These are phyloP conservation scores for Graphilbum fragrans DNA, from an alignment of 2,329 filamentous ascomycete species.

Conservation along the genomic window DNA sequence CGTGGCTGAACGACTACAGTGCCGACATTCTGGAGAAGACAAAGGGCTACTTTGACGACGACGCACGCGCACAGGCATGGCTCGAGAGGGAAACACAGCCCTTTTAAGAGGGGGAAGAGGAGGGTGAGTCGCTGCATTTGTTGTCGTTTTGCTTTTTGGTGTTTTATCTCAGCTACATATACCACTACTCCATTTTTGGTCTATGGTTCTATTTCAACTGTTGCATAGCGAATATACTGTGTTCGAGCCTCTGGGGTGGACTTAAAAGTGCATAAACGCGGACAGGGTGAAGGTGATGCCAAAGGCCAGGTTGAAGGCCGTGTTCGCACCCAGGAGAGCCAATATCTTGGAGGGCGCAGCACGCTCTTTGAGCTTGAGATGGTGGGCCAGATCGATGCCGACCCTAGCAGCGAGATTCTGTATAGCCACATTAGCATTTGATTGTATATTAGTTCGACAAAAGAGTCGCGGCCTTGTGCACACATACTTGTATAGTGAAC, in stretches of 20 bases:
- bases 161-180: background rate
- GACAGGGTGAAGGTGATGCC: slow-evolving; percentile 62
- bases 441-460: background rate
- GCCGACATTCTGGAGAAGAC: slow-evolving; percentile 73
- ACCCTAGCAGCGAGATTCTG: slow-evolving; percentile 25
- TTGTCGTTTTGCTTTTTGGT: background rate
- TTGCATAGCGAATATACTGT: background rate
- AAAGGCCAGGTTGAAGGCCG: slow-evolving; percentile 57
- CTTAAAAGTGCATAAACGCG: slow-evolving; percentile 41
- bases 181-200: too few relatives aligned
- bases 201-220: background rate
- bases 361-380: slow-evolving; percentile 23
- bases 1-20: slow-evolving; percentile 83
- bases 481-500: slow-evolving; percentile 48
- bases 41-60: slow-evolving; percentile 59
- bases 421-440: background rate
- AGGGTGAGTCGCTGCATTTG: background rate
- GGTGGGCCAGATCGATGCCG: slow-evolving; percentile 26
- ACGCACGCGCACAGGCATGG: slow-evolving; percentile 64
- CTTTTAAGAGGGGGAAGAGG: slow-evolving; percentile 23
- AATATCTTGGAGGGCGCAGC: slow-evolving; percentile 27
- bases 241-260: background rate
- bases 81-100: slow-evolving; percentile 74
- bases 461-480: background rate
- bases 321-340: slow-evolving; percentile 41